Base-by-base conservation (phyloP, 768 basidiomycete genomes). In the Austroboletus eburneus region DNA sequence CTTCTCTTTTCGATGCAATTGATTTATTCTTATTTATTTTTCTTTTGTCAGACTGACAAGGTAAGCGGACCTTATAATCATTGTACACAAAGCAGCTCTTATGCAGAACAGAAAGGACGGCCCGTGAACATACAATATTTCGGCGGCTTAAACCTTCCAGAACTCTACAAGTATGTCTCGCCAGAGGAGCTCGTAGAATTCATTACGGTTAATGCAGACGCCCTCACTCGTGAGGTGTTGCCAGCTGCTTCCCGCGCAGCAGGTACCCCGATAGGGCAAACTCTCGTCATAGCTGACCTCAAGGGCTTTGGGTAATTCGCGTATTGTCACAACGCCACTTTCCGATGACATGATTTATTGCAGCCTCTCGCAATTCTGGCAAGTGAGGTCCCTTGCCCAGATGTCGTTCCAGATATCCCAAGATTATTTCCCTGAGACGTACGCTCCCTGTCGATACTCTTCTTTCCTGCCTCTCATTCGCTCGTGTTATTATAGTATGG, bases 351-450 rank as follows among this genome's bases (percentile, higher is more conserved):
- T 32, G 18, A 30, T n/a, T 7, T 34, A 23, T 13, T 29, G 7
- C 36, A 87, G 85, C 13, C 61, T 87, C 38, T 64, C 71, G 32
- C 79, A 85, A 54, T 89, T 87, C 57, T 89, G 86, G 86, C 79
- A 86, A 56, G 80, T 86, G 70, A 85, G 82, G 59, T 67, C 73
- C 36, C 69, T 87, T n/a, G 75, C 74, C 20, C 72, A 78, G 40
- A 68, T 63, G 41, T 78, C 81, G 7, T 85, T 88, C 61, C 84
- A 87, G 54, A 71, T 88, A 45, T 87, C 85, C 2, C 86, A 88
- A 63, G 83, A 86, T 55, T 88, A 85, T 64, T 88, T 75, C 52
- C 86, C 86, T 2, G 86, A 89, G 60, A 81, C 82, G 85, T 87
- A 58, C 43, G 77, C 59, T 21, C n/a, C 35, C 18, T 21, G 16